phyloP scores from a whole-genome alignment of 1,139 yeast genomes.

The Lodderomyces parapsilosis region DNA sequence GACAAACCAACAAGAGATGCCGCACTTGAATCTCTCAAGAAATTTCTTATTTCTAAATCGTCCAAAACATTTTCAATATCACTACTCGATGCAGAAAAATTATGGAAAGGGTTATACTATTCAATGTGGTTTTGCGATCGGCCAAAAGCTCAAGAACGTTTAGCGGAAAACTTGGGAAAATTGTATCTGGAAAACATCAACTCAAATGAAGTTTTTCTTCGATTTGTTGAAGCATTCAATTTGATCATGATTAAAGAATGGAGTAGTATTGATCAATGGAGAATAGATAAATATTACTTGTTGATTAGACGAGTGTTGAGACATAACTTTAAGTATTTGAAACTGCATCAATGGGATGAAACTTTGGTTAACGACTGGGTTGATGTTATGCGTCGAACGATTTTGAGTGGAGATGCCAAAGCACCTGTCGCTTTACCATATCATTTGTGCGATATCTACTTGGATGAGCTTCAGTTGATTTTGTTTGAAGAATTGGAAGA shows the following conservation, averaged over 20 bases:
- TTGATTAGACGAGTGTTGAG: slow-evolving; percentile 75
- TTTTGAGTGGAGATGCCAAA: slow-evolving; percentile 58
- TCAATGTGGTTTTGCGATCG: slow-evolving; percentile 97
- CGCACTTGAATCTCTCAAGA: slow-evolving; percentile 67
- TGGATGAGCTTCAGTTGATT: slow-evolving; percentile 79
- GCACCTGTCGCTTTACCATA: slow-evolving; percentile 77
- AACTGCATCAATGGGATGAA: slow-evolving; percentile 55
- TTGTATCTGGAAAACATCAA: slow-evolving; percentile 51
- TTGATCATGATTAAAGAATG: slow-evolving; percentile 76
- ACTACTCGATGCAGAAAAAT: slow-evolving; percentile 63
- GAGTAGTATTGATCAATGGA: slow-evolving; percentile 81
- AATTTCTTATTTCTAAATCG: slow-evolving; percentile 49
- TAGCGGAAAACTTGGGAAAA: slow-evolving; percentile 72
- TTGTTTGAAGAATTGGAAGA: slow-evolving; percentile 48
- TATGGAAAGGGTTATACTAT: slow-evolving; percentile 92
- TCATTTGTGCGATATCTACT: slow-evolving; percentile 79
- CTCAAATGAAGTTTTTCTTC: slow-evolving; percentile 19
- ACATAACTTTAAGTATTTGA: slow-evolving; percentile 60
- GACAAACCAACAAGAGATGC: slow-evolving; percentile 72
- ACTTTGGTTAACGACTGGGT: slow-evolving; percentile 47
- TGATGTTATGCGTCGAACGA: slow-evolving; percentile 37
- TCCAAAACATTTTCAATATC: slow-evolving; percentile 19
- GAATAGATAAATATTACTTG: slow-evolving; percentile 81
- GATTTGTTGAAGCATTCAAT: slow-evolving; percentile 81
- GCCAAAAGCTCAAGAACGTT: slow-evolving; percentile 84